Evolutionary conservation across 352 stramenopile species (phyloP), one percentile per base, ranked within the genome.

Genomic region (Poterioochromonas sp.): DNA sequence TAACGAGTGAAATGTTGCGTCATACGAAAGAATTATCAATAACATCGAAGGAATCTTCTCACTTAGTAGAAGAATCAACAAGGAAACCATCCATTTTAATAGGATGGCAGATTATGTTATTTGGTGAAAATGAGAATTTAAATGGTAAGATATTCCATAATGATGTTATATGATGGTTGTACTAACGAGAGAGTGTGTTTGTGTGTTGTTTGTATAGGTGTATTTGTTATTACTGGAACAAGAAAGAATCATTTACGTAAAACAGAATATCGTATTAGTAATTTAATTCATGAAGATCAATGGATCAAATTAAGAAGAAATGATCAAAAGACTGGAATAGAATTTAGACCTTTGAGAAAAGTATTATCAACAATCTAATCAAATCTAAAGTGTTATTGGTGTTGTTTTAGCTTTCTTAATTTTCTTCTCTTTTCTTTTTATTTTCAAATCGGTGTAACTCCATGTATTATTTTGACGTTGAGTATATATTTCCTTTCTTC

Each of bases 171-270:
- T 32, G n/a, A 39, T 65, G 54, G 11, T 32, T 35, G 26, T 32
- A 65, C 5, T 39, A 65, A 65, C 11, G 11, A 39, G 8, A 39
- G 26, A 15, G 26, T 35, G 5, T 5, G 26, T 39, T 65, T 15
- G 8, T 65, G 11, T 32, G 8, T 15, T 39, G 5, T 35, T 39
- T 32, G 26, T 39, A 15, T 29, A 12, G 8, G 26, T 39, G 26
- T 71, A 20, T 71, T 40, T 47, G 62, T 71, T 29, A n/a, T 71
- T 20, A 71, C 62, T 41, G 62, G 62, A 22, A 15, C 39, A 3
- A 11, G 62, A 11, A 71, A 71, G 34, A 71, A 71, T 29, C 34
- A 22, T 47, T 29, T 71, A 8, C 15, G 62, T 8, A 71, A 71
- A 47, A 71, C 34, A 3, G 62, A 71, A 2, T 71, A 32, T 29